Evolutionary conservation across 2,329 filamentous ascomycete species (phyloP).

Genomic region (Fusarium duplospermum): DNA sequence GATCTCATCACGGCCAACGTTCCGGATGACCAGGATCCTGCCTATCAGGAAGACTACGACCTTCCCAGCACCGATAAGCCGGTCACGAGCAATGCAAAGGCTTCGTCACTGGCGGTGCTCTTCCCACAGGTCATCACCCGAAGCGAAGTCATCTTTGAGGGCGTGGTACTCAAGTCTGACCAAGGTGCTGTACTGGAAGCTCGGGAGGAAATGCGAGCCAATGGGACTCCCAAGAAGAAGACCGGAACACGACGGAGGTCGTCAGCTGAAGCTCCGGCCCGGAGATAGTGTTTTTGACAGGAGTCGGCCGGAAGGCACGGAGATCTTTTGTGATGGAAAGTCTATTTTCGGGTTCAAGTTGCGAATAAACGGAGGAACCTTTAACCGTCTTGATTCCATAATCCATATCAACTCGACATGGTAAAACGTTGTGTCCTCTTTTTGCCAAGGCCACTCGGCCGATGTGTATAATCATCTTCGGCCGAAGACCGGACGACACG

Average conservation of each 20-base stretch:
- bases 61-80: constrained; percentile 11
- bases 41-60: constrained; percentile 37
- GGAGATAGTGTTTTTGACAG: constrained; percentile 4
- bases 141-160: constrained; percentile 40
- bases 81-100: constrained; percentile 13
- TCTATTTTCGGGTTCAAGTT: background rate
- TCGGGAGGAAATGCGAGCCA: constrained; percentile 21
- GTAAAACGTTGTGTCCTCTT: too few relatives aligned
- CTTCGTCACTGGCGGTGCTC: constrained; percentile 23
- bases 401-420: background rate
- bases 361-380: background rate
- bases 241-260: constrained; percentile 11
- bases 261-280: constrained; percentile 23
- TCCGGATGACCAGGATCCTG: constrained; percentile 36
- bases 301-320: background rate
- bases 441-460: background rate
- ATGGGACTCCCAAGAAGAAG: constrained; percentile 26
- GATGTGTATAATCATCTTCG: background rate
- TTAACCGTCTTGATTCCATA: background rate
- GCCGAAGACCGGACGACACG: constrained; percentile 1
- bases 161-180: constrained; percentile 39
- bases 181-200: constrained; percentile 35
- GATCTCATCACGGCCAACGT: constrained; percentile 42
- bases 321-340: background rate
- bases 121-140: constrained; percentile 43